phyloP scores from a whole-genome alignment of 2,329 filamentous ascomycete genomes.

The Hypomyces rosellus region DNA sequence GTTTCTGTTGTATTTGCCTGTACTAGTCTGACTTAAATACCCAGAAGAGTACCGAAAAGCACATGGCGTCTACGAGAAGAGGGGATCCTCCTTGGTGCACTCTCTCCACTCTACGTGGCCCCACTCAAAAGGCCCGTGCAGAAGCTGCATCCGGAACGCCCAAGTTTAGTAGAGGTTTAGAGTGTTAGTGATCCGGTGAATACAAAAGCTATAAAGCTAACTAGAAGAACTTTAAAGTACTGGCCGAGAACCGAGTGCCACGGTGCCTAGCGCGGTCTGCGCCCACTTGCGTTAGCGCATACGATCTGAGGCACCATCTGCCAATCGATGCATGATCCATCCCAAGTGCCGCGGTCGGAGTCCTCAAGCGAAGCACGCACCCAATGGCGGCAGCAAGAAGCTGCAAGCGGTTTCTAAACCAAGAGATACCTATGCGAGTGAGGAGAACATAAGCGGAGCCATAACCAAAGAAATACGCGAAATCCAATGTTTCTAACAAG shows the following conservation, averaged over 20 bases:
- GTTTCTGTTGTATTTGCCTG: no score
- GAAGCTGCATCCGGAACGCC: neutral
- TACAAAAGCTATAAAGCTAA: neutral
- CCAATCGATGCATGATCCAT: conserved; percentile 1
- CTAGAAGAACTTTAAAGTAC: conserved; percentile 1
- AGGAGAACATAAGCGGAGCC: no score
- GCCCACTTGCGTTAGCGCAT: conserved; percentile 7
- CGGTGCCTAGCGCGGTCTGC: neutral
- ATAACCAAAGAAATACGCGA: neutral
- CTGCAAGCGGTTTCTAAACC: no score
- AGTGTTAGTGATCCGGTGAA: neutral
- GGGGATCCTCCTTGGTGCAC: no score
- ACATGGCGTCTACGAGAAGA: no score
- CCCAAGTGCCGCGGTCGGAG: neutral
- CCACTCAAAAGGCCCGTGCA: neutral
- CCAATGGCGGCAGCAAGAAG: no score
- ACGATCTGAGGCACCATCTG: conserved; percentile 8
- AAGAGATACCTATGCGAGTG: no score
- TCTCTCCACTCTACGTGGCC: no score
- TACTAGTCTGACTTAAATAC: no score
- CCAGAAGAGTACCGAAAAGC: no score
- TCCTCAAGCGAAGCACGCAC: neutral
- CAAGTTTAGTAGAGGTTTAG: conserved; percentile 3
- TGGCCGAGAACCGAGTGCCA: neutral
- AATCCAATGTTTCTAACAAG: neutral